Conservation (phyloP, 179 eudicot species). For the Spergularia azorica region DNA sequence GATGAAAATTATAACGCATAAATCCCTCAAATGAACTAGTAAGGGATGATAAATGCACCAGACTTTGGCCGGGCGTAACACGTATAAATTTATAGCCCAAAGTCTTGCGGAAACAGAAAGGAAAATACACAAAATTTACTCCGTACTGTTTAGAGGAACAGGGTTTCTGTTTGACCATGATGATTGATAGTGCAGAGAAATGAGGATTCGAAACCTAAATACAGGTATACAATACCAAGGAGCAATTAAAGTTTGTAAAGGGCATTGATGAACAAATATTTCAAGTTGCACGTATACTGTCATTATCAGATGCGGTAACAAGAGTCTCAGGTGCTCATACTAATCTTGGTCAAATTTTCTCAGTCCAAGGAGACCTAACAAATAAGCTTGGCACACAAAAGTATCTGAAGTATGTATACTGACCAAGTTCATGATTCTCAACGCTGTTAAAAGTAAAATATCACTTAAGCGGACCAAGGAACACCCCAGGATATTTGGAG, state of each 20-base stretch:
- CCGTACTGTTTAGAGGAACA: too few relatives aligned
- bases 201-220: background rate
- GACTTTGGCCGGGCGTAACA: background rate
- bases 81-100: background rate
- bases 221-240: background rate
- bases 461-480: too few relatives aligned
- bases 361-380: background rate
- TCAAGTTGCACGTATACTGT: background rate
- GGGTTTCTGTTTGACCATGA: background rate
- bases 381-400: background rate
- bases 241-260: background rate
- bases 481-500: too few relatives aligned
- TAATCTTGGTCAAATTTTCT: background rate
- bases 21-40: background rate
- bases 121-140: background rate
- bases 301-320: background rate
- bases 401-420: too few relatives aligned
- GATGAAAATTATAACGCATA: background rate
- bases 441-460: too few relatives aligned
- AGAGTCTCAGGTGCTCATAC: background rate
- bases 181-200: background rate
- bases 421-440: too few relatives aligned
- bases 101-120: background rate
- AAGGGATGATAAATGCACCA: background rate
- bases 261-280: background rate